Evolutionary conservation across 208 protist species (phyloP).

Genomic region (Leishmania martiniquensis): DNA sequence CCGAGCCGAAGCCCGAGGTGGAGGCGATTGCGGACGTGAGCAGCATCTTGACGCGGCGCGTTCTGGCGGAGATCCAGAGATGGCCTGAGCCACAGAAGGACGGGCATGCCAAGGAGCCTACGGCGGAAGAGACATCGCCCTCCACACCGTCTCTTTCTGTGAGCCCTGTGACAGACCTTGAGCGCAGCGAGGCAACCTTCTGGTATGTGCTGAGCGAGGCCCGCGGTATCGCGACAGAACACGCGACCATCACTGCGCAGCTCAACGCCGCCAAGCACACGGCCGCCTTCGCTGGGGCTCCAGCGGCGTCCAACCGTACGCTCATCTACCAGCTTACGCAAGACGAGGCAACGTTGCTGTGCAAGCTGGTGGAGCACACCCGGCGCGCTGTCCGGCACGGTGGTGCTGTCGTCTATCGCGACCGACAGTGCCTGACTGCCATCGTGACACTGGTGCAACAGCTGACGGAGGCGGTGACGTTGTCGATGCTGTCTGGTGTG

Average conservation of each 20-base stretch:
- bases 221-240: slow-evolving; percentile 41
- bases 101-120: slow-evolving; percentile 2
- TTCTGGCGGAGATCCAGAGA: slow-evolving; percentile 37
- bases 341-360: slow-evolving; percentile 56
- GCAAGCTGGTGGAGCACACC: slow-evolving; percentile 35
- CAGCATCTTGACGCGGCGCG: slow-evolving; percentile 55
- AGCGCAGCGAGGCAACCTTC: slow-evolving; percentile 60
- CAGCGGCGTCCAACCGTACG: slow-evolving; percentile 35
- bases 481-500: slow-evolving; percentile 41
- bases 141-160: not conserved
- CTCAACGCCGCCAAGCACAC: slow-evolving; percentile 43
- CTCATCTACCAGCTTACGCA: slow-evolving; percentile 68
- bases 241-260: slow-evolving; percentile 47
- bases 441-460: slow-evolving; percentile 52
- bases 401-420: slow-evolving; percentile 52
- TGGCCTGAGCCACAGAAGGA: not conserved
- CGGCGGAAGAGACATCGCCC: not conserved
- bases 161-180: slow-evolving; percentile 32
- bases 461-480: slow-evolving; percentile 52
- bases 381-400: slow-evolving; percentile 45
- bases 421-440: slow-evolving; percentile 50
- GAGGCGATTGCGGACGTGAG: slow-evolving; percentile 76
- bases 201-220: slow-evolving; percentile 57
- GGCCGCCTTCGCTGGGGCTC: slow-evolving; percentile 10
- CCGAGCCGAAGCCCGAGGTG: slow-evolving; percentile 44